Evolutionary conservation across 179 eudicot species (phyloP).

Genomic region (Gypsophila paniculata): DNA sequence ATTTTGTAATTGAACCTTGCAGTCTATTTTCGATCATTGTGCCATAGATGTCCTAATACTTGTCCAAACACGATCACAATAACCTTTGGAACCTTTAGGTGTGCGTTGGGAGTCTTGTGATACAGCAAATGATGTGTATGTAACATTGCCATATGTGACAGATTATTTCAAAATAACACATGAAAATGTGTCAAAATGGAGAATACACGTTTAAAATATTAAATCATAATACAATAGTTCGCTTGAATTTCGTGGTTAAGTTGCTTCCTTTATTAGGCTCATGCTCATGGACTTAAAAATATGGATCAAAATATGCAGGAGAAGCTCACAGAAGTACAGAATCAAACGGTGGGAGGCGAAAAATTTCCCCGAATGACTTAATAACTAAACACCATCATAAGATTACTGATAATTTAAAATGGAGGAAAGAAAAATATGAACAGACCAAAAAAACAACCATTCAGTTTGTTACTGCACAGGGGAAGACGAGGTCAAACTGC

Average conservation of each 20-base stretch:
- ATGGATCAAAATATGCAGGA: conserved; percentile 20
- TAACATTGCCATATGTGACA: too few relatives aligned
- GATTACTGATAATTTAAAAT: neutral
- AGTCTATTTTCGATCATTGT: too few relatives aligned
- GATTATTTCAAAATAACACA: too few relatives aligned
- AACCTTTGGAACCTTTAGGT: too few relatives aligned
- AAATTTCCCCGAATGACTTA: neutral
- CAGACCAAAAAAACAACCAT: conserved; percentile 1
- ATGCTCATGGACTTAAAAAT: neutral
- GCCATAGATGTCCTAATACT: too few relatives aligned
- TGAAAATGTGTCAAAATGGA: too few relatives aligned
- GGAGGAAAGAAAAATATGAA: neutral
- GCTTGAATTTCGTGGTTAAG: conserved; percentile 12
- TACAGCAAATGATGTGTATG: too few relatives aligned
- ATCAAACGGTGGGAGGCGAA: conserved; percentile 10
- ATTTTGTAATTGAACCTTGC: too few relatives aligned
- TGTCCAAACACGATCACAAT: too few relatives aligned
- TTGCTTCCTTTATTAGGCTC: conserved; percentile 4
- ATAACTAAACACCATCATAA: conserved; percentile 6
- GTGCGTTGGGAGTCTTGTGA: too few relatives aligned
- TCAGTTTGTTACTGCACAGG: conserved; percentile 15
- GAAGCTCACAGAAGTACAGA: conserved; percentile 1
- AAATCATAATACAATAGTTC: too few relatives aligned
- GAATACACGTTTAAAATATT: too few relatives aligned
- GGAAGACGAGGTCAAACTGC: neutral